Base-by-base conservation (phyloP, 2,329 filamentous ascomycete species). In the Hirsutella rhossiliensis region DNA sequence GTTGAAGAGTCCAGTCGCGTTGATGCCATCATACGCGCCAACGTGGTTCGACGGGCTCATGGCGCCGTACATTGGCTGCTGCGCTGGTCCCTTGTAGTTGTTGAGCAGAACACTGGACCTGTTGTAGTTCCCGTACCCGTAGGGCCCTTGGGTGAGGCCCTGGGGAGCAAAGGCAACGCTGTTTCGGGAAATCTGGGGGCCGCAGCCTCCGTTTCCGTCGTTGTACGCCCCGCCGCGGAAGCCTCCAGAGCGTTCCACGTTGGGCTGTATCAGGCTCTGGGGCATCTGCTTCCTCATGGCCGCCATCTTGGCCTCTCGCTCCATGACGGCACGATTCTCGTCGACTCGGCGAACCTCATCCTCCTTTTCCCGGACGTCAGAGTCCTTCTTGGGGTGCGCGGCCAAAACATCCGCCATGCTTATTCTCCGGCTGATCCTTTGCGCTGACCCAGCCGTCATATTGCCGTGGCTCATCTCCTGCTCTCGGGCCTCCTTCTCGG, bases 401-500 rank as follows among this genome's bases (percentile, higher is more conserved):
- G 61, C 56, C 4, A 78, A 63, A 5, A 85, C 66, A 50, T 82
- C 75, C 0, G 80, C 79, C 62, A 85, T 66, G 51, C 72, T 78
- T 45, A 75, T 64, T 6, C 68, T 50, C 40, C 57, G 47, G 18
- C 55, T 58, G 12, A 57, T 46, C 17, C 47, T 47, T 6, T 51
- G 52, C 23, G 44, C 41, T n/a, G 46, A 47, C 17, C 50, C 50
- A 13, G 49, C 48, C 11, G 20, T 17, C 18, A 55, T 48, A 17
- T 56, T 53, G 43, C 60, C 58, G 32, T 63, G 57, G 37, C 63
- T 66, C 59, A 76, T 74, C 50, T 75, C 75, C 37, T 69, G 65
- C 48, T 76, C 73, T 27, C 76, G 73, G 7, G 80, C 80, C 60
- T 84, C 80, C 23, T 71, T 70, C 54, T 82, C 78, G 7, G 80